Evolutionary conservation across 768 basidiomycete genomes (phyloP).

Genomic region (Sutorius australiensis): DNA sequence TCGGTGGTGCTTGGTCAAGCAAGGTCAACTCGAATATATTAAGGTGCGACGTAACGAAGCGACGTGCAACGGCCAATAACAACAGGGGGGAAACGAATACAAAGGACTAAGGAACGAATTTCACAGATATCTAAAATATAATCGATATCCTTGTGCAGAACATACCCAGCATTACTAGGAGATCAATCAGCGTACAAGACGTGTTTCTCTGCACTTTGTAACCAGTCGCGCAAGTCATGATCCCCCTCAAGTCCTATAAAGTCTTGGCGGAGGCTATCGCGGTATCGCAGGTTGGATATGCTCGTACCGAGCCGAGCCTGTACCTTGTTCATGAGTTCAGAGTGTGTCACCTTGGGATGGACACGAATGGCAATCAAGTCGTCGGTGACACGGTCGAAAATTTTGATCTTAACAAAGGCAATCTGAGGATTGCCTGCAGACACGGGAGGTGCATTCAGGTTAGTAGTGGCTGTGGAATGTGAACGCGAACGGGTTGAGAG

Average conservation of each 20-base stretch:
- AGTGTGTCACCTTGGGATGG: conserved; percentile 83
- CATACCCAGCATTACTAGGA: conserved; percentile 6
- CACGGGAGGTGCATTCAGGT: conserved; percentile 64
- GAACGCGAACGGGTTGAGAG: conserved; percentile 54
- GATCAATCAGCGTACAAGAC: conserved; percentile 73
- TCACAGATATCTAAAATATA: conserved; percentile 30
- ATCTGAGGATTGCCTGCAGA: conserved; percentile 75
- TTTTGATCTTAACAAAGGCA: conserved; percentile 97
- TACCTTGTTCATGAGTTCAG: conserved; percentile 89
- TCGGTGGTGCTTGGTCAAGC: not conserved
- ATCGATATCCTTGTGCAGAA: conserved; percentile 12
- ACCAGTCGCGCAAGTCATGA: conserved; percentile 64
- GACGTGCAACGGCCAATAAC: conserved; percentile 1
- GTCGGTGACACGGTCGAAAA: conserved; percentile 89
- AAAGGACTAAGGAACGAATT: conserved; percentile 15
- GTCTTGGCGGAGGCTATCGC: conserved; percentile 63
- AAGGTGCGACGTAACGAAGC: conserved; percentile 4
- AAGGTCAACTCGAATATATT: conserved; percentile 5
- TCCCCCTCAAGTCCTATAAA: conserved; percentile 64
- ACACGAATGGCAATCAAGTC: conserved; percentile 97
- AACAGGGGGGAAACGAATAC: conserved; percentile 4
- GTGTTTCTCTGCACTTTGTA: conserved; percentile 77
- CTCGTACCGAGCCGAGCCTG: conserved; percentile 79
- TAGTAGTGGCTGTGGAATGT: conserved; percentile 47
- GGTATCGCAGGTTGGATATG: conserved; percentile 66